Base-by-base conservation (phyloP, 805 yeast species). In the Torulaspora franciscae region DNA sequence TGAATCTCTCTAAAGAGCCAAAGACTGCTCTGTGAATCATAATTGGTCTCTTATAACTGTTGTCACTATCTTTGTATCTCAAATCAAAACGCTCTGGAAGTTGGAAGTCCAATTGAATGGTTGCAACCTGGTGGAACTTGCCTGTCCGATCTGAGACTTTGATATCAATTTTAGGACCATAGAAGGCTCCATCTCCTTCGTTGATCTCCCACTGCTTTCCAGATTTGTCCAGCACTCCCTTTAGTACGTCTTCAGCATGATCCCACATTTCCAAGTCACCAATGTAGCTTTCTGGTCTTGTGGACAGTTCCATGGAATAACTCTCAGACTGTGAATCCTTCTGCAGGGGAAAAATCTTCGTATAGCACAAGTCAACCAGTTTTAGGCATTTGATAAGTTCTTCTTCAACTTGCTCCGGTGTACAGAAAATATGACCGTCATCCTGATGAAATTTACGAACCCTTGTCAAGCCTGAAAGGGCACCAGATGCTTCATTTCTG, bases 391-490 rank as follows among this genome's bases (percentile, higher is more conserved):
- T 76, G 7, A 72, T 58, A 39, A 93, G 89, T 60, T 93, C 99
- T 25, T 63, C 56, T 39, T 75, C 76, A 38, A 93, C 81, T 66
- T 93, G 99, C 6, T 75, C 79, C 28, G 76, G 72, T 1, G 83
- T 78, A 61, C 99, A 93, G 64, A 93, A 93, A 23, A 93, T 90
- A 58, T 93, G 99, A 6, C 97, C 98, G 64, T 93, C 99, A 65
- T 93, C 99, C 68, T 93, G 99, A 65, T 93, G 99, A 68, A 93
- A 93, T 51, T 96, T 73, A 47, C 99, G 77, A 3, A 93, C 96
- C 45, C 99, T 73, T 0, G 98, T 93, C 29, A 93, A 70, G 0
- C 99, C 99, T 6, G 91, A 77, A 15, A 93, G 73, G 1, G 98
- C 95, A 2, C 99, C 99, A 46, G 95, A 83, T 23, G 95, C 83